phyloP scores from a whole-genome alignment of 306 rosid genomes.

The Clitoria ternatea region DNA sequence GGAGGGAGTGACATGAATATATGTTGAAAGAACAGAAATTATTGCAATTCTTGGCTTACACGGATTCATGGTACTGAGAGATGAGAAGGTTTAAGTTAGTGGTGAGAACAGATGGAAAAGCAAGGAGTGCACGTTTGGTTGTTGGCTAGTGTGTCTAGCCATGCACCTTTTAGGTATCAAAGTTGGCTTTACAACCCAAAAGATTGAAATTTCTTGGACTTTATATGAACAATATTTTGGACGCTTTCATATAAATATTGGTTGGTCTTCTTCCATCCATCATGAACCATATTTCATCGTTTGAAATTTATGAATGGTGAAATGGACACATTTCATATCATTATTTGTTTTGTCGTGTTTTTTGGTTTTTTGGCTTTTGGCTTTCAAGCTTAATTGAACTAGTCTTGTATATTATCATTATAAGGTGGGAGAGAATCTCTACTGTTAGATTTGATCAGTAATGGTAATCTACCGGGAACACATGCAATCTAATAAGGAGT shows the following conservation, averaged over 20 bases:
- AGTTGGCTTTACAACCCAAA: conserved; percentile 41
- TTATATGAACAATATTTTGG: background rate
- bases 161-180: conserved; percentile 36
- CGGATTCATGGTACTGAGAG: conserved; percentile 4
- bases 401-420: no score
- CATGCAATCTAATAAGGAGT: no score
- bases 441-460: no score
- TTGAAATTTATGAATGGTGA: background rate
- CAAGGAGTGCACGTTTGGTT: conserved; percentile 41
- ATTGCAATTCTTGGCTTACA: background rate
- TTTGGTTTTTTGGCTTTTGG: background rate
- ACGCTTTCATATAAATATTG: background rate
- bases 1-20: background rate
- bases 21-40: background rate
- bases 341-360: background rate
- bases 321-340: background rate
- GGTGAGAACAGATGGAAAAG: conserved; percentile 33
- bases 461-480: no score
- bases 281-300: background rate
- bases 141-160: conserved; percentile 26
- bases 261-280: background rate
- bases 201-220: background rate
- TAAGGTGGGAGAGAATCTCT: no score
- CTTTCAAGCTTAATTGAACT: no score
- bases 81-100: background rate